phyloP scores from a whole-genome alignment of 805 yeast species.

The Tetrapisispora fleetii region DNA sequence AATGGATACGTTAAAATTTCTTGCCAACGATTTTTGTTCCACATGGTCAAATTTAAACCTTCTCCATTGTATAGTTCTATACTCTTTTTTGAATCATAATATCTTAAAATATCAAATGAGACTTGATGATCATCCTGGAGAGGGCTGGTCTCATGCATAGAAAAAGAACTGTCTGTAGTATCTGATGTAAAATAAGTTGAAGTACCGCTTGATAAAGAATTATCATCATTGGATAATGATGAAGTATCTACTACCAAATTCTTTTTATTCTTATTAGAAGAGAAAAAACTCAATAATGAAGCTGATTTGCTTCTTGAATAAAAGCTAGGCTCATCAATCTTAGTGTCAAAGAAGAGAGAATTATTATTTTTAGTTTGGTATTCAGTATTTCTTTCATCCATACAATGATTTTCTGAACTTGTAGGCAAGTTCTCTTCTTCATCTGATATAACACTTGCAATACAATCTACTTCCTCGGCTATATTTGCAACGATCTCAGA shows the following conservation, averaged over 20 bases:
- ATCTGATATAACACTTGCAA: constrained; percentile 15
- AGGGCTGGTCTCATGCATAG: not conserved
- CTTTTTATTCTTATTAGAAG: constrained; percentile 11
- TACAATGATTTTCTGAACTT: not conserved
- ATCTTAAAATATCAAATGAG: not conserved
- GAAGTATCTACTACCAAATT: constrained; percentile 7
- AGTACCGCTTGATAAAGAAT: not conserved
- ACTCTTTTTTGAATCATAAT: not conserved
- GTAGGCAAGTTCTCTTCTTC: not conserved
- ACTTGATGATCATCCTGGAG: not conserved
- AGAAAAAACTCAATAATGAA: constrained; percentile 23
- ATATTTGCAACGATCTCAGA: not conserved
- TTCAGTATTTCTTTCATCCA: not conserved
- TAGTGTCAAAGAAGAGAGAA: constrained; percentile 11
- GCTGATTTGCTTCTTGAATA: constrained; percentile 14
- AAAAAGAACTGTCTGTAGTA: not conserved
- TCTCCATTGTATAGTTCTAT: not conserved
- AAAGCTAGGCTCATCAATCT: constrained; percentile 12
- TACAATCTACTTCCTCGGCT: constrained; percentile 6
- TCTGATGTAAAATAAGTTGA: not conserved
- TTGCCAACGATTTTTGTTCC: not conserved
- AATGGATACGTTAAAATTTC: not conserved
- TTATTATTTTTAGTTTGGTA: not conserved
- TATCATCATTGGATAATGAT: not conserved
- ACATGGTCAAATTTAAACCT: not conserved